Evolutionary conservation across 305 asterid genomes (phyloP).

Genomic region (Petunia hybrid): DNA sequence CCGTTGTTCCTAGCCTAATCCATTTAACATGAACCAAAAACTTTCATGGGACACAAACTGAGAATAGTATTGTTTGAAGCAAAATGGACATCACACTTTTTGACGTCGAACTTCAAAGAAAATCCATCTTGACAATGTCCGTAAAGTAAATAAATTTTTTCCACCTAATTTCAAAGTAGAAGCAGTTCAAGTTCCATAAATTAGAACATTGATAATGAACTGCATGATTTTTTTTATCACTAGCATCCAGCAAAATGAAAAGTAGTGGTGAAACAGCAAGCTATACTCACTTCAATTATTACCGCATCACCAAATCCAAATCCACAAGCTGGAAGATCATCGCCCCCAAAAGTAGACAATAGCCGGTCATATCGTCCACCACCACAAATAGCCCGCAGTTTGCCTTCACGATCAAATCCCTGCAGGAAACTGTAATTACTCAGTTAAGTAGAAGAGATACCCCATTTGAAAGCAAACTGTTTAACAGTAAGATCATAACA

Average conservation of each 20-base stretch:
- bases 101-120: background rate
- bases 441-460: constrained; percentile 26
- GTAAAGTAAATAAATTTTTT: background rate
- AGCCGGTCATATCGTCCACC: constrained; percentile 92
- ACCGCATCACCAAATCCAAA: constrained; percentile 99
- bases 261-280: constrained; percentile 18
- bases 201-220: background rate
- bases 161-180: constrained; percentile 23
- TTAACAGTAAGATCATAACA: constrained; percentile 10
- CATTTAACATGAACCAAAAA: background rate
- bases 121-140: background rate
- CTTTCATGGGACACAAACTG: constrained; percentile 4
- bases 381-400: constrained; percentile 95
- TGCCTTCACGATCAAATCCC: constrained; percentile 96
- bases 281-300: constrained; percentile 74
- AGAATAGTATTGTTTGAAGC: constrained; percentile 15
- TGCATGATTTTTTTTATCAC: background rate
- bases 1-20: background rate
- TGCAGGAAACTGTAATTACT: constrained; percentile 38
- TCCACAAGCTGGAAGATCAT: constrained; percentile 96
- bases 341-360: constrained; percentile 93
- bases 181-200: background rate
- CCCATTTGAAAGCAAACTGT: background rate
- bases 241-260: background rate
- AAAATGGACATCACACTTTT: background rate